phyloP scores from a whole-genome alignment of 208 protist species.

The Trypanosoma scelopori region DNA sequence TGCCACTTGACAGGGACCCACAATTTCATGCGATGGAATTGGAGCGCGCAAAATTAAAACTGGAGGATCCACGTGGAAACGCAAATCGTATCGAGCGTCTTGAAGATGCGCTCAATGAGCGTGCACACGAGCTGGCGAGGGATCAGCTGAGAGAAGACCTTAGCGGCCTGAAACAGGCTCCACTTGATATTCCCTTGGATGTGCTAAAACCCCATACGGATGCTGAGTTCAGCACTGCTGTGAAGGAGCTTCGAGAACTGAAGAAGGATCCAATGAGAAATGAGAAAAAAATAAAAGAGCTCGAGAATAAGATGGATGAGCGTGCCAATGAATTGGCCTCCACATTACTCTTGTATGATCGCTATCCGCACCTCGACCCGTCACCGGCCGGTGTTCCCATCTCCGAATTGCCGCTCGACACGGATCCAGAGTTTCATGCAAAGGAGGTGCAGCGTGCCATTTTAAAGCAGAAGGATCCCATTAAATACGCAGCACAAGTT shows the following conservation, averaged over 20 bases:
- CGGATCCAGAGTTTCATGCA: conserved; percentile 49
- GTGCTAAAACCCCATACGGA: conserved; percentile 66
- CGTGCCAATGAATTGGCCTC: conserved; percentile 49
- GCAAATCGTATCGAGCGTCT: conserved; percentile 35
- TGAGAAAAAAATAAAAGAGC: conserved; percentile 48
- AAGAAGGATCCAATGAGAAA: conserved; percentile 56
- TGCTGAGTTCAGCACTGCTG: conserved; percentile 36
- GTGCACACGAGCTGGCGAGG: conserved; percentile 56
- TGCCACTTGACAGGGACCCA: conserved; percentile 56
- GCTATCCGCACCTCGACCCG: conserved; percentile 47
- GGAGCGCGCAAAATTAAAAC: conserved; percentile 43
- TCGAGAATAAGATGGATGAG: conserved; percentile 53
- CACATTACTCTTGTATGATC: conserved; percentile 35
- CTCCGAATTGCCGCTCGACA: conserved; percentile 54
- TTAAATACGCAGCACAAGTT: conserved; percentile 22
- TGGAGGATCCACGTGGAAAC: conserved; percentile 51
- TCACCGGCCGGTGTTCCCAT: conserved; percentile 57
- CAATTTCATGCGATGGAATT: conserved; percentile 54
- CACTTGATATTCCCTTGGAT: conserved; percentile 53
- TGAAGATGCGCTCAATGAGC: conserved; percentile 56
- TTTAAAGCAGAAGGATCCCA: conserved; percentile 28
- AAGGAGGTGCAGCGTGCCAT: conserved; percentile 54
- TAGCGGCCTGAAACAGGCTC: conserved; percentile 44
- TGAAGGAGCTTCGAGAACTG: conserved; percentile 49
- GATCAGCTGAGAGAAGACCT: conserved; percentile 64